These are phyloP conservation scores for Bipolaris zeicola DNA, from an alignment of 2,329 filamentous ascomycete genomes.

Conservation along the genomic window DNA sequence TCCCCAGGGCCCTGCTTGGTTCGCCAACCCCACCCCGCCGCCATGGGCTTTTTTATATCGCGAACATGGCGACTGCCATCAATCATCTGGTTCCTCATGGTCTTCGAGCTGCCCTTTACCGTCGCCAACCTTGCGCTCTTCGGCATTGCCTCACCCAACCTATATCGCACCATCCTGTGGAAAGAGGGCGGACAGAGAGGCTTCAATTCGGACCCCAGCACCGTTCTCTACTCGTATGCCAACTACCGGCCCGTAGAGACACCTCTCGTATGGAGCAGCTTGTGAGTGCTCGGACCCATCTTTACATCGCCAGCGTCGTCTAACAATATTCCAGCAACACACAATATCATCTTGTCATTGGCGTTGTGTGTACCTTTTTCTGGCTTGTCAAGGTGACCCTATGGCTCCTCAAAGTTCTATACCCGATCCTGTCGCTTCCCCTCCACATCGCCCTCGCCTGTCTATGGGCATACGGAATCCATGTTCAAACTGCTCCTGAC, in stretches of 20 bases:
- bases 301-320: not conserved
- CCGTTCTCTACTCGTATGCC: slow-evolving; percentile 73
- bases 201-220: slow-evolving; percentile 75
- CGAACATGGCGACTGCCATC: slow-evolving; percentile 61
- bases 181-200: slow-evolving; percentile 70
- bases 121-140: slow-evolving; percentile 72
- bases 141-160: slow-evolving; percentile 73
- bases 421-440: slow-evolving; percentile 66
- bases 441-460: slow-evolving; percentile 63
- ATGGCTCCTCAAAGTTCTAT: slow-evolving; percentile 73
- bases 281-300: slow-evolving; percentile 58
- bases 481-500: slow-evolving; percentile 75
- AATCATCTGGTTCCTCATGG: slow-evolving; percentile 62
- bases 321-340: slow-evolving; percentile 63
- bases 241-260: slow-evolving; percentile 68
- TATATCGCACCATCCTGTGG: slow-evolving; percentile 76
- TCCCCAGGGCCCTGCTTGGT: slow-evolving; percentile 14
- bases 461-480: slow-evolving; percentile 69
- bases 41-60: slow-evolving; percentile 57
- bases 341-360: slow-evolving; percentile 76
- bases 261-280: slow-evolving; percentile 74
- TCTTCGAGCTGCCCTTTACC: slow-evolving; percentile 68
- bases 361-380: slow-evolving; percentile 76
- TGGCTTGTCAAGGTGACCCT: slow-evolving; percentile 72
- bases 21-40: slow-evolving; percentile 6